Percentiles rank a stretch among this genome's conserved stretches.
Evolutionary conservation across 768 basidiomycete species (phyloP).

Genomic region (Naematelia encephala): DNA sequence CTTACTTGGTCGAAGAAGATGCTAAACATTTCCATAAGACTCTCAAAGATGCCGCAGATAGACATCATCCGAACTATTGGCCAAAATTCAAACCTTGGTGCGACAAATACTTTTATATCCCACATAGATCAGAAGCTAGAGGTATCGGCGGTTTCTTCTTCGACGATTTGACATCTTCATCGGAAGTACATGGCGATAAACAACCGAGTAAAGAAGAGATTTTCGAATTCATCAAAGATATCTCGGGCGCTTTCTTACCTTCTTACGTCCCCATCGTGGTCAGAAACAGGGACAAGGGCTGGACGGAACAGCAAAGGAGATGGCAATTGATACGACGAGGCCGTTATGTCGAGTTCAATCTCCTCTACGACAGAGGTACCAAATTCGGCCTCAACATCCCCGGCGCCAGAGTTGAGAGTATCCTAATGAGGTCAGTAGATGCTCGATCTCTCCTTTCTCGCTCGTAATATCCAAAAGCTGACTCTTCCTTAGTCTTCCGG

Average conservation of each 20-base stretch:
- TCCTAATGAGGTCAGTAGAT: constrained; percentile 65
- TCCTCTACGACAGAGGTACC: constrained; percentile 81
- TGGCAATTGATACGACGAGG: constrained; percentile 93
- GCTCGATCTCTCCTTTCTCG: constrained; percentile 1
- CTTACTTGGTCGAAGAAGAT: constrained; percentile 85
- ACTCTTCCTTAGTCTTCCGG: constrained; percentile 58
- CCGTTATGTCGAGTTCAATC: constrained; percentile 91
- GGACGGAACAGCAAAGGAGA: constrained; percentile 62
- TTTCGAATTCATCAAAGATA: constrained; percentile 68
- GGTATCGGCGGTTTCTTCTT: constrained; percentile 96
- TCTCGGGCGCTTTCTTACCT: constrained; percentile 78
- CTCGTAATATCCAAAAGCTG: not conserved
- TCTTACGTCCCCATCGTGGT: constrained; percentile 84
- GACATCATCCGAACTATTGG: constrained; percentile 67
- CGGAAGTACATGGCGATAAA: constrained; percentile 50
- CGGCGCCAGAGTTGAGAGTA: constrained; percentile 81
- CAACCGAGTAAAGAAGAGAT: constrained; percentile 63
- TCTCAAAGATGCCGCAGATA: constrained; percentile 70
- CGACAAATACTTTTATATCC: constrained; percentile 93
- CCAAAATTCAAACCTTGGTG: constrained; percentile 88
- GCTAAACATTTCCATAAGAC: constrained; percentile 79
- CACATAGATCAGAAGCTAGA: constrained; percentile 77
- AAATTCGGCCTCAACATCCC: constrained; percentile 82
- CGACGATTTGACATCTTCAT: constrained; percentile 71
- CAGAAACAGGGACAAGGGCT: constrained; percentile 55